Evolutionary conservation across 495 filamentous ascomycete species (phyloP), one percentile per base, ranked within the genome.

Genomic region (Tuber borchii): DNA sequence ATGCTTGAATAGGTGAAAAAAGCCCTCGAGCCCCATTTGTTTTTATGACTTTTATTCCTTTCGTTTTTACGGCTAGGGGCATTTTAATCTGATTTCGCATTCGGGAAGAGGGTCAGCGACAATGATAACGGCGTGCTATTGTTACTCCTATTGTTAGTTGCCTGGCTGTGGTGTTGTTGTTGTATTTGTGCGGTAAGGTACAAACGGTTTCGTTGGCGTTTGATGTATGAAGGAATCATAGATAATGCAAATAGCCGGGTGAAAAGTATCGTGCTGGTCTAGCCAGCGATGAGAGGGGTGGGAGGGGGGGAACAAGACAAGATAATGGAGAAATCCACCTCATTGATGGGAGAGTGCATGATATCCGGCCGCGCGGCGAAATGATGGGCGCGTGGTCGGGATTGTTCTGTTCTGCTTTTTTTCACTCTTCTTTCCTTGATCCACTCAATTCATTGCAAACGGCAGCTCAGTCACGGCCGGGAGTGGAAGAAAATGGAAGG

Each of bases 171-270:
- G 48, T n/a, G n/a, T 65, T 31, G n/a, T 65, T 31, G 45, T 6
- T 19, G 56, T 6, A 26, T 65, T 17, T 31, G 56, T 17, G 26
- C 26, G 56, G 56, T 17, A 65, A 31, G 26, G 9, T 65, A 31
- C 56, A 65, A 65, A 65, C 56, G 56, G 56, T 65, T 65, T 31
- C 12, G 56, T 26, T 65, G 56, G 26, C 56, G 56, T 65, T 65
- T 26, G 31, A 65, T 31, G 56, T 31, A 22, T 2, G n/a, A 65
- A 65, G n/a, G 56, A 31, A 61, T 26, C 10, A 26, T 65, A 31
- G 56, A 65, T 65, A 31, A 65, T 65, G 56, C 56, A 31, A 65
- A 65, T 31, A 65, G 56, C 56, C 56, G 56, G 56, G 56, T 65
- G 56, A 65, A 31, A 65, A 31, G 56, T 56, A 65, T 65, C 56